Base-by-base conservation (phyloP, 1,139 yeast species). In the Lodderomyces theae region DNA sequence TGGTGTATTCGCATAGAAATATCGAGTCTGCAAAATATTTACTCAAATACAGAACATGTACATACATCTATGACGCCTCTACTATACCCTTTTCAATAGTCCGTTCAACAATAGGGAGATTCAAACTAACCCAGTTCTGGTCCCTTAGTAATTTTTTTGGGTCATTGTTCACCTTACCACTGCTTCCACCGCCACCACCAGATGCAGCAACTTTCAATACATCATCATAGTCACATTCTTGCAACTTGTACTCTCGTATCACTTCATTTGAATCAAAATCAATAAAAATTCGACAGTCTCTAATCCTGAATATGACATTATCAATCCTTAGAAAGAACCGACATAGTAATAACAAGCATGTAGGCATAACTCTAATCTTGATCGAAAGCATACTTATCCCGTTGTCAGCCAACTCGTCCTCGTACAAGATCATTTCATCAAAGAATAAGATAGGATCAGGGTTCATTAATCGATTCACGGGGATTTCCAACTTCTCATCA, bases 341-440 rank as follows among this genome's bases (percentile, higher is more conserved):
- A 41, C 83, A 78, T 38, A 92, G 68, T 29, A 92, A 51, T 34
- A 92, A 66, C 46, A 92, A 59, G 45, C 96, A 78, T 38, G 83
- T 77, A 5, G 84, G 82, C 97, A 92, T 94, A 2, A 89, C 97
- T 50, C 99, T 69, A 22, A 94, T 78, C 60, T 89, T 89, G 24
- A 83, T 80, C 40, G 82, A 79, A 41, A 87, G 64, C 42, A 87
- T 75, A 0, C 94, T 80, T 19, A 88, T 85, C 3, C 99, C 99
- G 59, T 92, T 92, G 60, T 92, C 99, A 3, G 96, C 98, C 43
- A 92, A 69, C 58, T 92, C 99, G 56, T 92, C 98, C 58, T 92
- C 99, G 57, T 79, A 94, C 25, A 94, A 67, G 6, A 87, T 79
- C 64, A 88, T 80, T 53, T 90, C 97, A 58, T 89, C 97, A 57